Evolutionary conservation across 2,329 filamentous ascomycete species (phyloP), one percentile per base, ranked within the genome.

Genomic region (Orbilia quercus): DNA sequence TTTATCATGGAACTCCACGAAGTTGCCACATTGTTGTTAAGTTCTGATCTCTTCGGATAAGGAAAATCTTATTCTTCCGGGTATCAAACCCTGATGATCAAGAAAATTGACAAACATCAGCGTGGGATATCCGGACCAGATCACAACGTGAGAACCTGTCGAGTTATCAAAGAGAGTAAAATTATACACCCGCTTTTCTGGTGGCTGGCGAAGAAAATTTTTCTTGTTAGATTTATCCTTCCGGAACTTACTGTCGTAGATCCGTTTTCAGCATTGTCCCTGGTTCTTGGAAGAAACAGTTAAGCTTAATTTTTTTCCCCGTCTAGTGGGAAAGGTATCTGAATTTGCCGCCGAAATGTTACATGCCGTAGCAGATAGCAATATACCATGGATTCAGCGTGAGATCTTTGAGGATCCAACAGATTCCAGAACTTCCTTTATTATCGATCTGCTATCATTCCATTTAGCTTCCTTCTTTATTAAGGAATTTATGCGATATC

Each of bases 401-500:
- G 16, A 60, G 38, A 54, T 70, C 18, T 34, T 25, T n/a, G 23
- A 34, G 23, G 55, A 59, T 53, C 18, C 40, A 40, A 20, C 40
- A 55, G 42, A 18, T 28, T 44, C 31, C 14, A 16, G 44, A 64
- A 53, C 50, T 64, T 64, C 66, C 66, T 57, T 57, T 63, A 70
- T 62, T 48, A 59, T 59, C 34, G 44, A 14, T 7, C 16, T 12
- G 16, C 16, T 55, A 31, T 22, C 38, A 42, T 40, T 54, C 22
- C 22, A n/a, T 14, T 25, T 47, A 50, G 22, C 34, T 38, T 62
- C 65, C 65, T 70, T 62, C 65, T 70, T 28, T 6, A 63, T 70
- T 36, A 28, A 70, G 65, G 38, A 70, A 57, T 50, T 63, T 70
- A 70, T 70, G 65, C 58, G 66, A 71, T 71, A 71, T 71, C 66